Percentiles rank a stretch among this genome's conserved stretches.
Conservation (phyloP, 306 rosid genomes). For the Lupinus albus region DNA sequence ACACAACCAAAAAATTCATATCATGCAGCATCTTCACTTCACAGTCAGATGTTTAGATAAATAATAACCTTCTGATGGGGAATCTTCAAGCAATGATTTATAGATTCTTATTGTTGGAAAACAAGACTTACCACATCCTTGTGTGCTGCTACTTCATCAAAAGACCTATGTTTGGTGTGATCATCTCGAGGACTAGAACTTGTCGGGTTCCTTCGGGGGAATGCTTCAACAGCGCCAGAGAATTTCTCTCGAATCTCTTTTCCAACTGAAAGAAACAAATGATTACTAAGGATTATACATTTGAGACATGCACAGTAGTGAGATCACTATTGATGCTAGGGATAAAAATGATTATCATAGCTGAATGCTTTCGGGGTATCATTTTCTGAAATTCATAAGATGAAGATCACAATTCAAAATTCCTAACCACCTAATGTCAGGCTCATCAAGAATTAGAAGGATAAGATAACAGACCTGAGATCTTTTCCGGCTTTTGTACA, state of each 20-base stretch:
- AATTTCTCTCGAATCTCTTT: conserved; percentile 87
- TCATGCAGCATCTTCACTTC: conserved; percentile 23
- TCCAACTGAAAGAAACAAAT: conserved; percentile 67
- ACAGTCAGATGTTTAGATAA: not conserved
- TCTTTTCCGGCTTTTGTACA: conserved; percentile 77
- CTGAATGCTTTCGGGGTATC: conserved; percentile 23
- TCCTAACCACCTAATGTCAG: not conserved
- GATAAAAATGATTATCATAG: conserved; percentile 23
- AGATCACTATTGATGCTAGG: conserved; percentile 11
- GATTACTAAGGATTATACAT: conserved; percentile 35
- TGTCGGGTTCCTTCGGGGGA: conserved; percentile 76
- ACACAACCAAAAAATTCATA: not conserved
- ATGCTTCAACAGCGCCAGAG: conserved; percentile 91
- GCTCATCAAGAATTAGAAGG: conserved; percentile 17
- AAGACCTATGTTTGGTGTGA: conserved; percentile 64
- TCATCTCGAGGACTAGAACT: conserved; percentile 75
- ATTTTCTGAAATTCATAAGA: conserved; percentile 26
- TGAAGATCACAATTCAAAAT: conserved; percentile 5
- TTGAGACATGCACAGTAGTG: conserved; percentile 16
- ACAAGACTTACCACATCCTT: conserved; percentile 69
- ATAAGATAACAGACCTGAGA: conserved; percentile 64
- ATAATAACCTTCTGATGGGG: not conserved
- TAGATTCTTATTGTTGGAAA: not conserved
- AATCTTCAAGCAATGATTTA: conserved; percentile 11
- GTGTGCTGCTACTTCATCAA: conserved; percentile 62